phyloP scores from a whole-genome alignment of 108 stramenopile species.

The Schizochytrium sp. region DNA sequence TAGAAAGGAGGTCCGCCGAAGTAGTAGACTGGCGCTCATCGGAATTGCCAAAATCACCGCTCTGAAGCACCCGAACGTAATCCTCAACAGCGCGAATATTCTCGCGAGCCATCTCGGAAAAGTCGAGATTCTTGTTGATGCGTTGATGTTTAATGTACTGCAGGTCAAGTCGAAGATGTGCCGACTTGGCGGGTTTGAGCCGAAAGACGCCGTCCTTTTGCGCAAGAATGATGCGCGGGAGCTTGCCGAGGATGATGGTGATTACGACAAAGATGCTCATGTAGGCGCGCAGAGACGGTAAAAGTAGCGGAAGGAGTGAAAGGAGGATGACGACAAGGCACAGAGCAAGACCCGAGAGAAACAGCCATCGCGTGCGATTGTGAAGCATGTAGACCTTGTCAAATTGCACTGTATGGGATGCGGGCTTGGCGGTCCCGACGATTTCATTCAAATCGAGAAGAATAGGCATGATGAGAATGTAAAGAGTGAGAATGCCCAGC shows the following conservation, averaged over 20 bases:
- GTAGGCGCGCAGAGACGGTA: not conserved
- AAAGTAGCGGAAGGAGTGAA: not conserved
- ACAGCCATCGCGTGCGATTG: not conserved
- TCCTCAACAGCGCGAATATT: not conserved
- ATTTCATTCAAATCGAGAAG: too few relatives aligned
- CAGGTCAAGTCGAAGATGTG: not conserved
- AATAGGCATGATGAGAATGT: too few relatives aligned
- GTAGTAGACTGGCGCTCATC: not conserved
- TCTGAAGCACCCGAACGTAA: not conserved
- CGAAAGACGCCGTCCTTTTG: not conserved
- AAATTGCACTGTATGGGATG: too few relatives aligned
- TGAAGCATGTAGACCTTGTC: not conserved
- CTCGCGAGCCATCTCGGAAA: not conserved
- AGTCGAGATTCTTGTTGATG: not conserved
- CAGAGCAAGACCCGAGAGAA: not conserved
- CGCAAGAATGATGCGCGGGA: not conserved
- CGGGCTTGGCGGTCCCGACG: too few relatives aligned
- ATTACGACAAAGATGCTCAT: not conserved
- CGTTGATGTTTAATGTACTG: not conserved
- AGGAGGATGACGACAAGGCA: not conserved
- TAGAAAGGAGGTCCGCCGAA: too few relatives aligned
- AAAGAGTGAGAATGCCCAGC: too few relatives aligned
- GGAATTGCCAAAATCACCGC: not conserved
- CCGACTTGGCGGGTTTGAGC: not conserved
- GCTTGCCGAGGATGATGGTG: not conserved